phyloP scores from a whole-genome alignment of 495 filamentous ascomycete genomes.

The Xylaria longipes region DNA sequence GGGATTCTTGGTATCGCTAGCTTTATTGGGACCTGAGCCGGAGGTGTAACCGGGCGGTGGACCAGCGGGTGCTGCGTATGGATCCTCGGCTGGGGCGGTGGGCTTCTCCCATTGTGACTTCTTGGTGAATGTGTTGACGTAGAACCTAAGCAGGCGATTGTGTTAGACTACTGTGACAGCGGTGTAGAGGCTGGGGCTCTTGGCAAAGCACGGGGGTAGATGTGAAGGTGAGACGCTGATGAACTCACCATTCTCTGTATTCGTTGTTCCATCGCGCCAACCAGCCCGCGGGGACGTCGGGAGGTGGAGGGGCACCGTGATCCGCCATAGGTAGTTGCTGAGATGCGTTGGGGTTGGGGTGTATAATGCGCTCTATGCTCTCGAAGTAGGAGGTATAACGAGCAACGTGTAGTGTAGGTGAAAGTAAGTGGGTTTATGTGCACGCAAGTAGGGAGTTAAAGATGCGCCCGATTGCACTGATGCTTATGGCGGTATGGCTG shows the following conservation, averaged over 20 bases:
- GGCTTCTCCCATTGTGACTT: constrained; percentile 88
- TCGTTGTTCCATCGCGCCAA: constrained; percentile 76
- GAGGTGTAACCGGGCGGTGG: constrained; percentile 71
- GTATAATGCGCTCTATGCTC: background rate
- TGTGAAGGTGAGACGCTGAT: background rate
- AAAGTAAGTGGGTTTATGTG: background rate
- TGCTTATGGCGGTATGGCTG: constrained; percentile 4
- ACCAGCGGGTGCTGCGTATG: constrained; percentile 53
- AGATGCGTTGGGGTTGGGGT: background rate
- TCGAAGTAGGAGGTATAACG: background rate
- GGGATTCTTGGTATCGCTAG: constrained; percentile 63
- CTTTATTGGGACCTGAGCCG: constrained; percentile 43
- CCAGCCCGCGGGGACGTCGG: constrained; percentile 88
- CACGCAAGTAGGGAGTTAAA: background rate
- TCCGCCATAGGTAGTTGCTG: constrained; percentile 56
- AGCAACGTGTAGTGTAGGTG: background rate
- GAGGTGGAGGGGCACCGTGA: constrained; percentile 84
- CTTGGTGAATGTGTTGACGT: constrained; percentile 83
- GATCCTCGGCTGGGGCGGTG: constrained; percentile 63
- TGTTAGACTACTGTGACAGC: constrained; percentile 35
- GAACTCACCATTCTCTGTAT: constrained; percentile 76
- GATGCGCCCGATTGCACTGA: background rate
- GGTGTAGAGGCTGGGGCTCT: background rate
- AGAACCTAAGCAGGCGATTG: constrained; percentile 68
- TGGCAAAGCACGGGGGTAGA: background rate